A percentile compares a stretch with the other conserved stretches of the same genome.
Evolutionary conservation across 2,329 filamentous ascomycete genomes (phyloP).

Genomic region (Sporothrix pseudoabietina): DNA sequence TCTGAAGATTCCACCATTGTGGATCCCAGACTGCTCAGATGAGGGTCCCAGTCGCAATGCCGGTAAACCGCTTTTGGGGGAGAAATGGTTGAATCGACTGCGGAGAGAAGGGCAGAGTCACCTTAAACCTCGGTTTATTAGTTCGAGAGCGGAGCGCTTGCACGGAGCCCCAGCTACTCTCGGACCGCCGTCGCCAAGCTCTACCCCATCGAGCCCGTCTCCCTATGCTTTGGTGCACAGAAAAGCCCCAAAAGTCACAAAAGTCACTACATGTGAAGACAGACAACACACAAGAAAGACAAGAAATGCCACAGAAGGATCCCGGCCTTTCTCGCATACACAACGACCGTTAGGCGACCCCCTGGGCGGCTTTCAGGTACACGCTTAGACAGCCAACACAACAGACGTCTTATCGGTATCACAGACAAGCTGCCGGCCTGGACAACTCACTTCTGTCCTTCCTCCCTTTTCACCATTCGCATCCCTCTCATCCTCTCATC

Average conservation of each 20-base stretch:
- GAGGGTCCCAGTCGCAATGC: not conserved
- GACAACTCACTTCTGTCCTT: not conserved
- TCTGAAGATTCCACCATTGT: not conserved
- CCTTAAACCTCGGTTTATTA: conserved; percentile 22
- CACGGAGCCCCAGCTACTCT: not conserved
- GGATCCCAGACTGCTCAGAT: not conserved
- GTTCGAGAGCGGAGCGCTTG: not conserved
- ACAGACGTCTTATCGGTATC: not conserved
- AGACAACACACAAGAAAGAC: not conserved
- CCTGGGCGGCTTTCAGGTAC: not conserved
- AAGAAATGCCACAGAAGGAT: not conserved
- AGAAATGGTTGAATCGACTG: not conserved
- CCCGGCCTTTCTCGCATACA: not conserved
- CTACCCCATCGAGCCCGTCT: not conserved
- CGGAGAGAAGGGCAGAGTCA: not conserved
- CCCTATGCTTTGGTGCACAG: not conserved
- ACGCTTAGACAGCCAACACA: not conserved
- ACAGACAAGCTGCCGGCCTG: not conserved
- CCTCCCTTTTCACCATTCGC: too few species aligned
- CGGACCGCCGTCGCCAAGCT: conserved; percentile 1
- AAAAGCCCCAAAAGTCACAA: not conserved
- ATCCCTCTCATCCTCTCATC: not conserved
- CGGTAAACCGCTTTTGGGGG: not conserved
- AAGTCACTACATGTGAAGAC: not conserved
- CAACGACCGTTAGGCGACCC: not conserved